Evolutionary conservation across 148 eudicot genomes (phyloP).

Genomic region (Heliamphora exappendiculata): DNA sequence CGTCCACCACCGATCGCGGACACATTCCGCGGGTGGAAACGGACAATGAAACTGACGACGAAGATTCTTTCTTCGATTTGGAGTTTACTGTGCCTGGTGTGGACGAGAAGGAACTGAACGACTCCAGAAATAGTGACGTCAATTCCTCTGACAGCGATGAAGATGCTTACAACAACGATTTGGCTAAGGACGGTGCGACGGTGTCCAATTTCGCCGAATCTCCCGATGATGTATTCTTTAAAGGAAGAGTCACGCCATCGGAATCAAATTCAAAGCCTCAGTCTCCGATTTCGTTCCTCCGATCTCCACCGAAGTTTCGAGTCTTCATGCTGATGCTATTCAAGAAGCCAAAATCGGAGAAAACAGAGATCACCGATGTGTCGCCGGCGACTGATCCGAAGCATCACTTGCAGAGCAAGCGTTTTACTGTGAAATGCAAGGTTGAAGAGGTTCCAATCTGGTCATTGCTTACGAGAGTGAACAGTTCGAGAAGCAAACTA

Average conservation of each 20-base stretch:
- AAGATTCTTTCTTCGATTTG: slow-evolving; percentile 68
- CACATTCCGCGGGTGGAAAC: slow-evolving; percentile 9
- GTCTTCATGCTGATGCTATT: slow-evolving; percentile 29
- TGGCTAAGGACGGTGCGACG: background rate
- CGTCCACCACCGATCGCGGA: slow-evolving; percentile 5
- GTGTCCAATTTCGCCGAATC: background rate
- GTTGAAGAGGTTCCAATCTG: slow-evolving; percentile 14
- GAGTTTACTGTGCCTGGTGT: slow-evolving; percentile 37
- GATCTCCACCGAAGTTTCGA: slow-evolving; percentile 26
- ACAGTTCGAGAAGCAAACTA: slow-evolving; percentile 26
- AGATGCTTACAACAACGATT: background rate
- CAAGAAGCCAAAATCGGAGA: slow-evolving; percentile 21
- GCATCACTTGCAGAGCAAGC: slow-evolving; percentile 13
- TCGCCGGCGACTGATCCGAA: slow-evolving; percentile 8
- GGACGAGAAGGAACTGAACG: slow-evolving; percentile 4
- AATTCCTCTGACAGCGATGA: background rate
- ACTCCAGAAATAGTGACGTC: background rate
- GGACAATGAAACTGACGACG: slow-evolving; percentile 22
- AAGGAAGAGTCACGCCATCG: background rate
- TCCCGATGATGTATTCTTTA: slow-evolving; percentile 1
- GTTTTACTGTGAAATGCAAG: slow-evolving; percentile 16
- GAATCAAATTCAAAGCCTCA: slow-evolving; percentile 21
- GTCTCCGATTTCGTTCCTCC: slow-evolving; percentile 31
- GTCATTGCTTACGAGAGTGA: slow-evolving; percentile 19
- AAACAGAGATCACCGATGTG: background rate